Conservation (phyloP, 2,329 filamentous ascomycete species). For the Neofusicoccum parvum region DNA sequence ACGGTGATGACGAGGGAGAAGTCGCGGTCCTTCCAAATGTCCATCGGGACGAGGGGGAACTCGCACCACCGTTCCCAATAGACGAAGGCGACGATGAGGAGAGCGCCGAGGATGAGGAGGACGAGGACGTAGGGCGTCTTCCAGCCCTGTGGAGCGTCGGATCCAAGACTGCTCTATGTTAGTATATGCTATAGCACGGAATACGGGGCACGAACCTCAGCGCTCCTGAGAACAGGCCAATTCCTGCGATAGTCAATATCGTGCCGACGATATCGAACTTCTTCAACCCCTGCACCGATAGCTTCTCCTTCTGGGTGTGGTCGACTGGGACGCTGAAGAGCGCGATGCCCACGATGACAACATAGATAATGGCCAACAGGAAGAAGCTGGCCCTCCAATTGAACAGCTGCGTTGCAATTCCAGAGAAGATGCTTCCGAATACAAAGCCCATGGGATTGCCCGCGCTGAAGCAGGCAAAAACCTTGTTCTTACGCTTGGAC, state of each 20-base stretch:
- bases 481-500: constrained; percentile 63
- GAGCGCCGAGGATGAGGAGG: constrained; percentile 61
- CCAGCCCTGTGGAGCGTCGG: constrained; percentile 64
- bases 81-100: constrained; percentile 59
- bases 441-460: constrained; percentile 62
- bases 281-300: constrained; percentile 53
- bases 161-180: constrained; percentile 43
- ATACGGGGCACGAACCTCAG: constrained; percentile 51
- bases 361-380: constrained; percentile 65
- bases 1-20: constrained; percentile 64
- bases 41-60: constrained; percentile 55
- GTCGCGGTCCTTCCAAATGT: constrained; percentile 62
- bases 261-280: constrained; percentile 65
- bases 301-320: constrained; percentile 47
- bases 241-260: constrained; percentile 62
- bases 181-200: not conserved
- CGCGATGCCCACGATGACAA: constrained; percentile 59
- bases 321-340: constrained; percentile 64
- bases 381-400: constrained; percentile 67
- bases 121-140: constrained; percentile 63
- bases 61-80: constrained; percentile 62
- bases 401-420: constrained; percentile 62
- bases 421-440: constrained; percentile 62
- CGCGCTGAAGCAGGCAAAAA: constrained; percentile 64
- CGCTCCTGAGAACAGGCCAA: constrained; percentile 65